These are phyloP conservation scores for Alisma plantagoaquatica DNA, from an alignment of 106 monocot species.

Conservation along the genomic window DNA sequence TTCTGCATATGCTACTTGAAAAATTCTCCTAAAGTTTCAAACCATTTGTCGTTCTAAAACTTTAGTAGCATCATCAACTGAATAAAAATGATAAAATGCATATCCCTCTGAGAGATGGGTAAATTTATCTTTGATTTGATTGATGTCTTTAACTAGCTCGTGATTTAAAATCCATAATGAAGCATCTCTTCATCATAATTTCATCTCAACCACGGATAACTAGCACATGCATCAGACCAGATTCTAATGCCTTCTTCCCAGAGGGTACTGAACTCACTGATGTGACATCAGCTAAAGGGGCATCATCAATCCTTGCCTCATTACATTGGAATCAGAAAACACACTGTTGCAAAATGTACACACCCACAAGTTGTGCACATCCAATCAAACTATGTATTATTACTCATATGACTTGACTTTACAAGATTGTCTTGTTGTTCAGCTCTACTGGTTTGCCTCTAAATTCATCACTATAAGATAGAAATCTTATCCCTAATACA, in stretches of 20 bases:
- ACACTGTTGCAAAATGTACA: too few relatives aligned
- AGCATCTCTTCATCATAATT: conserved; percentile 99
- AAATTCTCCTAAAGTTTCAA: conserved; percentile 61
- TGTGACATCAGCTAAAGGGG: conserved; percentile 60
- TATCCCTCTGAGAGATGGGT: conserved; percentile 97
- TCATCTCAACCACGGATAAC: conserved; percentile 98
- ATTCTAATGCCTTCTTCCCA: conserved; percentile 73
- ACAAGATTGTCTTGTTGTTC: too few relatives aligned
- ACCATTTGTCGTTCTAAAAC: conserved; percentile 93
- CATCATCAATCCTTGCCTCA: conserved; percentile 80
- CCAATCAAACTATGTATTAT: too few relatives aligned
- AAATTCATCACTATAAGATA: too few relatives aligned
- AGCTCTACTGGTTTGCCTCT: too few relatives aligned
- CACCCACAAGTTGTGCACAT: too few relatives aligned
- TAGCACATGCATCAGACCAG: conserved; percentile 91
- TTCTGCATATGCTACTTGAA: conserved; percentile 96
- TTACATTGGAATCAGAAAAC: conserved; percentile 90
- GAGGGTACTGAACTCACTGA: conserved; percentile 33
- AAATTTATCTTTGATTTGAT: conserved; percentile 92
- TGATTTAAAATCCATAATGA: conserved; percentile 94
- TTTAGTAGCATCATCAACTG: conserved; percentile 95
- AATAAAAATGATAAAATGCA: conserved; percentile 94
- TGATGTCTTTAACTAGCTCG: conserved; percentile 88
- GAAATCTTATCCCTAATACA: too few relatives aligned
- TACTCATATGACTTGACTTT: too few relatives aligned